Percentiles rank a stretch among this genome's conserved stretches.
Evolutionary conservation across 169 alveolate species (phyloP).

Genomic region (Toxoplasma gondii): DNA sequence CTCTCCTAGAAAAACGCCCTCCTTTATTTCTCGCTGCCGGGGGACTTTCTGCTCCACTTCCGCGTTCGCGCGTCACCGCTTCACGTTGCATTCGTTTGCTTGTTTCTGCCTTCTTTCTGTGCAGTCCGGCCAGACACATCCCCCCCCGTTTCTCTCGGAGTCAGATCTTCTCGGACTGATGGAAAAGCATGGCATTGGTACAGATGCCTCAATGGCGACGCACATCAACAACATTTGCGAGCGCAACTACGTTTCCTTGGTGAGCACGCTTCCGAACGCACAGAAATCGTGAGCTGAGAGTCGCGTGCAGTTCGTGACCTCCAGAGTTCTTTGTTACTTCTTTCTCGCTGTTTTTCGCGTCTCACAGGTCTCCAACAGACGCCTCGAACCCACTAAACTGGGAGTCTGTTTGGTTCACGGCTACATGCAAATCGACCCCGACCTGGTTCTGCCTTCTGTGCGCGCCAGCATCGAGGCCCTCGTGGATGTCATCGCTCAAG

Average conservation of each 20-base stretch:
- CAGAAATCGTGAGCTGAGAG: not conserved
- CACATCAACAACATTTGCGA: constrained; percentile 98
- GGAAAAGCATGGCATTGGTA: constrained; percentile 97
- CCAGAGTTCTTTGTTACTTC: not conserved
- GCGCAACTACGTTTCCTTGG: constrained; percentile 93
- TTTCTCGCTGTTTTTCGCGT: not conserved
- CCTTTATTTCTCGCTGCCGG: no score
- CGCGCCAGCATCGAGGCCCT: constrained; percentile 90
- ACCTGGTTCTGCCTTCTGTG: constrained; percentile 89
- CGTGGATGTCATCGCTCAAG: constrained; percentile 87
- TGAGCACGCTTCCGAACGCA: constrained; percentile 44
- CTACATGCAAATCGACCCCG: constrained; percentile 84
- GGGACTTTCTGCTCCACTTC: no score
- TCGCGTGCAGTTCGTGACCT: not conserved
- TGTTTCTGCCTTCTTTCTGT: constrained; percentile 2
- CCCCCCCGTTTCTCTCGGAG: constrained; percentile 97
- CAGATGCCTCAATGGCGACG: constrained; percentile 99
- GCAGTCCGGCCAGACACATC: constrained; percentile 80
- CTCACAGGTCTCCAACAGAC: constrained; percentile 77
- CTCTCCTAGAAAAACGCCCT: no score
- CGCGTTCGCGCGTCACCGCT: not conserved
- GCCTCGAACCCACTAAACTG: constrained; percentile 93
- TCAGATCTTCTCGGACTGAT: constrained; percentile 93
- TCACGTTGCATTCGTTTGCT: not conserved
- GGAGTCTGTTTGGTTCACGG: constrained; percentile 93